These are phyloP conservation scores for Kurtzmaniella quercitrusa DNA, from an alignment of 1,139 yeast species.

Conservation along the genomic window DNA sequence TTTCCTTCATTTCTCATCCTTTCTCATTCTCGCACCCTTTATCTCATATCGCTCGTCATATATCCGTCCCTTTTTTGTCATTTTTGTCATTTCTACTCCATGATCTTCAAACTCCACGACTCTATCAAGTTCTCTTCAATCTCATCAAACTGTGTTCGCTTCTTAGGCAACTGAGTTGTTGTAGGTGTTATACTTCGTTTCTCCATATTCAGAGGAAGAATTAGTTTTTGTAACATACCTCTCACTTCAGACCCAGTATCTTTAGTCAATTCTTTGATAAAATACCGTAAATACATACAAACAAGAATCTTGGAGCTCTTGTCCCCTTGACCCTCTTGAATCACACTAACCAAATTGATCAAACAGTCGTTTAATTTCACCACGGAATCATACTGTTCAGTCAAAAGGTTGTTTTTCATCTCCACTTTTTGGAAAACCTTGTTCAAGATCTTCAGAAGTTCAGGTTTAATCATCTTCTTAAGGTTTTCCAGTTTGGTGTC, in stretches of 20 bases:
- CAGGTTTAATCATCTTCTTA: constrained; percentile 22
- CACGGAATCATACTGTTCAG: constrained; percentile 34
- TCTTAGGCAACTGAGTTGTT: background rate
- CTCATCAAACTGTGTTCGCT: constrained; percentile 31
- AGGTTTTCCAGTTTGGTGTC: constrained; percentile 22
- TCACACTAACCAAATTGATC: constrained; percentile 22
- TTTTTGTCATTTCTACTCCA: background rate
- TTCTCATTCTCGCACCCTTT: no score
- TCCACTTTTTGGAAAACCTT: constrained; percentile 36
- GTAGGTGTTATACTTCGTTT: background rate
- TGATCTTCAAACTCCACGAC: constrained; percentile 43
- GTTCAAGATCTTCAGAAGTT: constrained; percentile 29
- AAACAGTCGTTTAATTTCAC: constrained; percentile 29
- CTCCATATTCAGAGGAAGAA: constrained; percentile 32
- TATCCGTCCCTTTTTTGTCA: background rate
- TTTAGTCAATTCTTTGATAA: constrained; percentile 35
- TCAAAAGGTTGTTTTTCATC: constrained; percentile 25
- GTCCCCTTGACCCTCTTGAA: constrained; percentile 16
- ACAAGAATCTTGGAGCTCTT: constrained; percentile 20
- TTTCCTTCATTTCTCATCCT: no score
- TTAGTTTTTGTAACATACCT: constrained; percentile 23
- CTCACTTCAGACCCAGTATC: constrained; percentile 12
- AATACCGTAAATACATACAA: constrained; percentile 39
- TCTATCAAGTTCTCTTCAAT: constrained; percentile 41
- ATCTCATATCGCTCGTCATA: no score